Evolutionary conservation across 202 grass and related monocot species (phyloP).

Genomic region (Elaeis oleifera): DNA sequence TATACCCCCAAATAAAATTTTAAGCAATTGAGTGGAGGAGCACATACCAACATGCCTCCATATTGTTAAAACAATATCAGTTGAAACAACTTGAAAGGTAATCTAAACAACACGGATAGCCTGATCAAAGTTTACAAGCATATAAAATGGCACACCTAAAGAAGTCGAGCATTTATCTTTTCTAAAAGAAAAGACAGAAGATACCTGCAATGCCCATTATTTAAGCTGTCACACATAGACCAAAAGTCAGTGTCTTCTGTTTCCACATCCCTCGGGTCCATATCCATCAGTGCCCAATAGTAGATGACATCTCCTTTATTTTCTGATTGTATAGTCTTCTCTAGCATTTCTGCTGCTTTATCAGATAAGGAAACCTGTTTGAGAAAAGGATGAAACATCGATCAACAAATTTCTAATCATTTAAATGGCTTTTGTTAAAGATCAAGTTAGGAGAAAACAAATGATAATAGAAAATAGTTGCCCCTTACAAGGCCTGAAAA

Average conservation of each 20-base stretch:
- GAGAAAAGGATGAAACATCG: neutral
- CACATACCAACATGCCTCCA: no score
- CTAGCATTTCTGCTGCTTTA: slow-evolving; percentile 65
- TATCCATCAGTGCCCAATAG: slow-evolving; percentile 64
- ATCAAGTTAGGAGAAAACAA: no score
- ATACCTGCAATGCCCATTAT: slow-evolving; percentile 90
- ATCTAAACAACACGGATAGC: no score
- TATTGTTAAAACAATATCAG: no score
- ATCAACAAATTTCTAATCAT: neutral
- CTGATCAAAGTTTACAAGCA: no score
- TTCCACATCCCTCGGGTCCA: slow-evolving; percentile 18
- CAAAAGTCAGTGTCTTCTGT: slow-evolving; percentile 47
- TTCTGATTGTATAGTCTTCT: slow-evolving; percentile 41
- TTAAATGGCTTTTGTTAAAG: no score
- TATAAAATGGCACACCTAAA: slow-evolving; percentile 2
- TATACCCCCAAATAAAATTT: no score
- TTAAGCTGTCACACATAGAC: slow-evolving; percentile 70
- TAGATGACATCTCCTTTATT: slow-evolving; percentile 69
- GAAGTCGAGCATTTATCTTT: neutral
- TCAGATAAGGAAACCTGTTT: slow-evolving; percentile 78
- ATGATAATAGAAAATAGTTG: no score
- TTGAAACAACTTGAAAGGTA: no score
- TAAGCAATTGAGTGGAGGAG: no score
- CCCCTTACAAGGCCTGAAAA: no score
- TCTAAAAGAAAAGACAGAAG: neutral